Percentiles rank a stretch among this genome's conserved stretches.
phyloP scores from a whole-genome alignment of 805 yeast genomes.

The Spathaspora hagerdaliae region DNA sequence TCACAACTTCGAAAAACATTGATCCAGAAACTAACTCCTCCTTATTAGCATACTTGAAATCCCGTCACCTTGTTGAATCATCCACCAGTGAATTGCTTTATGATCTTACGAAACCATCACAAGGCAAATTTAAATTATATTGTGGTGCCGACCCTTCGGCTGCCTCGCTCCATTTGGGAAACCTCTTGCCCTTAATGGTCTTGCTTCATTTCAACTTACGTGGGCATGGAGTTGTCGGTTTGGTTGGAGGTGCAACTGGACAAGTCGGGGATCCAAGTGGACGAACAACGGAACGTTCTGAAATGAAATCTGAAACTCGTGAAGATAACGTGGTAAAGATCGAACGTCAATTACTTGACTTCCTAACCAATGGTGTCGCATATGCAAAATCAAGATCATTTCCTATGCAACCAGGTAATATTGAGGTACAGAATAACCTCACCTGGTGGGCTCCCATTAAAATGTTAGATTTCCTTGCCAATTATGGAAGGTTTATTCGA shows the following conservation, averaged over 20 bases:
- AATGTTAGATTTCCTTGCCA: slow-evolving; percentile 73
- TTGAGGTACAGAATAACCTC: slow-evolving; percentile 57
- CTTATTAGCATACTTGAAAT: slow-evolving; percentile 33
- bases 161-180: slow-evolving; percentile 82
- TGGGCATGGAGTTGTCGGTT: slow-evolving; percentile 80
- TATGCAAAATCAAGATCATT: slow-evolving; percentile 55
- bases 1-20: slow-evolving; percentile 14
- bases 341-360: slow-evolving; percentile 53
- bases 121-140: slow-evolving; percentile 55
- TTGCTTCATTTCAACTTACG: slow-evolving; percentile 76
- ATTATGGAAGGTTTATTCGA: slow-evolving; percentile 74
- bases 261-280: slow-evolving; percentile 97
- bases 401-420: slow-evolving; percentile 33
- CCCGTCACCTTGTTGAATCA: slow-evolving; percentile 34
- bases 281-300: slow-evolving; percentile 66
- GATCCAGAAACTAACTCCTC: slow-evolving; percentile 17
- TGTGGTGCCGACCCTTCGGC: slow-evolving; percentile 99
- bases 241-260: slow-evolving; percentile 96
- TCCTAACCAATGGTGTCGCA: slow-evolving; percentile 57
- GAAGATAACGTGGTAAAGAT: slow-evolving; percentile 56
- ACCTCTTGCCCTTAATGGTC: slow-evolving; percentile 80
- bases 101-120: slow-evolving; percentile 23
- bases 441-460: slow-evolving; percentile 83
- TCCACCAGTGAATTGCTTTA: slow-evolving; percentile 35
- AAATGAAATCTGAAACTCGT: slow-evolving; percentile 51